Conservation (phyloP, 495 filamentous ascomycete genomes). For the Talaromyces proteolyticus region DNA sequence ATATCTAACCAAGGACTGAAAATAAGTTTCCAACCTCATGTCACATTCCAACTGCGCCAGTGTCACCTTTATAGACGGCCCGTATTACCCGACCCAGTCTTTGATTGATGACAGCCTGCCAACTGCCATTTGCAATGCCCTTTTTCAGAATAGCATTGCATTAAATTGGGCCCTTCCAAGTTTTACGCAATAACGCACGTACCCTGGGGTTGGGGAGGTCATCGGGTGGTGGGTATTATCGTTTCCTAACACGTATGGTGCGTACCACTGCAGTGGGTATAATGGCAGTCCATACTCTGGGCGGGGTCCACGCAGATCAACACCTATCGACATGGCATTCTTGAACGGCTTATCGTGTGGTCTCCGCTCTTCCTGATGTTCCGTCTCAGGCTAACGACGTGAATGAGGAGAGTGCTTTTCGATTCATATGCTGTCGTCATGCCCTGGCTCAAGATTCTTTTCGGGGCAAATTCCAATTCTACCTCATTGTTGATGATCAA, state of each 20-base stretch:
- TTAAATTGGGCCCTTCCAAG: neutral
- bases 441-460: no score
- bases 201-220: no score
- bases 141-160: no score
- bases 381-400: no score
- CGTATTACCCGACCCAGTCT: neutral
- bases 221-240: no score
- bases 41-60: neutral
- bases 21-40: neutral
- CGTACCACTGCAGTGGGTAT: neutral
- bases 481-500: neutral
- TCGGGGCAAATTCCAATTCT: neutral
- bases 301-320: neutral
- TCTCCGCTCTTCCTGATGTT: no score
- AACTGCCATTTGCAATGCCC: no score
- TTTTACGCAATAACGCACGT: neutral
- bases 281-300: neutral
- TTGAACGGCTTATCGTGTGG: neutral
- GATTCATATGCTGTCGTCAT: neutral
- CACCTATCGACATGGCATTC: neutral
- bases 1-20: neutral
- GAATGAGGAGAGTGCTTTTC: neutral
- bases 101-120: neutral
- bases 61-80: neutral
- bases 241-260: neutral